Evolutionary conservation across 305 asterid species (phyloP), one percentile per base, ranked within the genome.

Genomic region (Fraxinus sp.): DNA sequence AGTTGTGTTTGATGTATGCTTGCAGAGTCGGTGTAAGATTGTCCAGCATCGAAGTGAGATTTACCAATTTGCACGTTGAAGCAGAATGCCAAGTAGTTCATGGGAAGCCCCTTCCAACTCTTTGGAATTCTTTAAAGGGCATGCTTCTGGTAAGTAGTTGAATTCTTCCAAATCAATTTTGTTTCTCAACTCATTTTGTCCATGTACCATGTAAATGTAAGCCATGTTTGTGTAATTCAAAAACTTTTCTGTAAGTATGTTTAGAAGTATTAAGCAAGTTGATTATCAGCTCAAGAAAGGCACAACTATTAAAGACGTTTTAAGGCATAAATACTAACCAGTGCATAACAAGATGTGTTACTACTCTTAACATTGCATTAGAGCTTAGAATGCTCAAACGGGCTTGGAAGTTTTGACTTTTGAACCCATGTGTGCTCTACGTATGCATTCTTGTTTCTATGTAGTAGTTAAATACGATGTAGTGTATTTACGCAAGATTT

Each of bases 91-190:
- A 88, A 77, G 87, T 91, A 43, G 91, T 91, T 55, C 71, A 83
- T 71, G 93, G 92, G 64, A 89, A 89, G 85, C 93, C 93, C 13
- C 86, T 88, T 77, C 91, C 93, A 10, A 89, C 89, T 49, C 91
- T 91, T 52, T 89, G 94, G 94, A 91, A 91, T 82, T 75, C 88
- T 83, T 13, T 89, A 30, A 84, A 86, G 57, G 83, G 84, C 78
- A 76, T 43, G 70, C 6, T 89, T 18, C 46, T 75, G 83, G 93
- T 87, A 74, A 88, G 83, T 80, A 9, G 33, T 59, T 59, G 26
- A 59, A 59, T 59, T 59, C 70, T 20, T 59, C 14, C 70, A 7
- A 59, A 2, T 7, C 13, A 59, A 20, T 18, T 20, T 59, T 7
- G 24, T 55, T 55, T 55, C 24, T 55, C 1, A n/a, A n/a, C 24